A percentile compares a stretch with the other conserved stretches of the same genome.
These are phyloP conservation scores for Moricandia moricandioides DNA, from an alignment of 345 rosid species.

Conservation along the genomic window DNA sequence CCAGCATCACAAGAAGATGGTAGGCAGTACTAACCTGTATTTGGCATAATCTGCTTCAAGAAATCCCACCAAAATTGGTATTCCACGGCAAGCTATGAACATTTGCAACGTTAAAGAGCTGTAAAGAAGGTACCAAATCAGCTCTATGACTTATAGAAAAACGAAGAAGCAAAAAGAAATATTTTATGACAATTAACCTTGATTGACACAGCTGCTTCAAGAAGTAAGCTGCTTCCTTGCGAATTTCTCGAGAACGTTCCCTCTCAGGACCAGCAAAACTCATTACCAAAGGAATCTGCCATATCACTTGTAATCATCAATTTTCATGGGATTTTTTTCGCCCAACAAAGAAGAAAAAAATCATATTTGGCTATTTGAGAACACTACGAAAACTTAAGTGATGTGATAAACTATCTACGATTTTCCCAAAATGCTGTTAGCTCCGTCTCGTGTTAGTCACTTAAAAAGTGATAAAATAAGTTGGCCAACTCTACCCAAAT, in stretches of 20 bases:
- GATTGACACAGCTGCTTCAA: slow-evolving; percentile 96
- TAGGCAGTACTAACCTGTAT: slow-evolving; percentile 62
- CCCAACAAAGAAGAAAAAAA: neutral
- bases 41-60: slow-evolving; percentile 96
- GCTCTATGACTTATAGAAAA: slow-evolving; percentile 22
- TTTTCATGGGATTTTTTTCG: neutral
- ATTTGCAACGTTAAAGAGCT: slow-evolving; percentile 95
- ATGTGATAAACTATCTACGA: neutral
- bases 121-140: slow-evolving; percentile 42
- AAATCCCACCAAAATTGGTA: slow-evolving; percentile 91
- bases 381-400: neutral
- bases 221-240: slow-evolving; percentile 96
- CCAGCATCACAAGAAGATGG: slow-evolving; percentile 8
- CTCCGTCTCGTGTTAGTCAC: neutral
- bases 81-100: slow-evolving; percentile 97
- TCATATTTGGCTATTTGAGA: neutral
- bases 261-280: slow-evolving; percentile 72
- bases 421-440: neutral
- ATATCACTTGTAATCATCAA: slow-evolving; percentile 18
- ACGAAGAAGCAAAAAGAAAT: neutral
- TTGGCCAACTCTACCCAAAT: neutral
- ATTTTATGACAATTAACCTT: slow-evolving; percentile 50
- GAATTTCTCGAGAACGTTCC: slow-evolving; percentile 76
- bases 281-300: slow-evolving; percentile 87
- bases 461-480: neutral